A percentile compares a stretch with the other conserved stretches of the same genome.
These are phyloP conservation scores for Penicillium sp. DNA, from an alignment of 2,329 filamentous ascomycete species.

Conservation along the genomic window DNA sequence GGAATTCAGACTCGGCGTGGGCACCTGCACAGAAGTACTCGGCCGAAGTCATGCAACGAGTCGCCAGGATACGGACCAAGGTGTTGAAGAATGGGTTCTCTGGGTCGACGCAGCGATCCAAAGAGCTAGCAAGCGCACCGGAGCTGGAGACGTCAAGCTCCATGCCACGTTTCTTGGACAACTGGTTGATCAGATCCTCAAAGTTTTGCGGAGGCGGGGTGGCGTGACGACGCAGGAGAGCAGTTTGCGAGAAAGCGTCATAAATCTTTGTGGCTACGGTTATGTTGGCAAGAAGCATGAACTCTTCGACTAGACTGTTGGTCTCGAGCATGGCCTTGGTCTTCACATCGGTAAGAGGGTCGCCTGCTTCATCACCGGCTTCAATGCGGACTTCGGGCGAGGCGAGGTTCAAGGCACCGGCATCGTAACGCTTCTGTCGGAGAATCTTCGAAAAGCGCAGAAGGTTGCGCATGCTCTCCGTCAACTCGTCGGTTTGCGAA, in stretches of 20 bases:
- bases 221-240: constrained; percentile 87
- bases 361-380: constrained; percentile 90
- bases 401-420: constrained; percentile 90
- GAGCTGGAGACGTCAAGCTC: constrained; percentile 84
- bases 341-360: constrained; percentile 87
- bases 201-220: constrained; percentile 95
- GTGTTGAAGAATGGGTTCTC: constrained; percentile 97
- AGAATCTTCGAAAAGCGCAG: constrained; percentile 90
- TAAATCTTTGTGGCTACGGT: constrained; percentile 90
- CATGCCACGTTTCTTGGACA: constrained; percentile 81
- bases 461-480: constrained; percentile 82
- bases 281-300: constrained; percentile 98
- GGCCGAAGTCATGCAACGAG: constrained; percentile 97
- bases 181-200: constrained; percentile 87
- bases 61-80: constrained; percentile 93
- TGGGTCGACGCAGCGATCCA: constrained; percentile 80
- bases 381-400: constrained; percentile 98
- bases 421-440: constrained; percentile 93
- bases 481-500: constrained; percentile 86
- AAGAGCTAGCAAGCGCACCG: constrained; percentile 87
- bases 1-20: constrained; percentile 90
- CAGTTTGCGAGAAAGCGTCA: constrained; percentile 90
- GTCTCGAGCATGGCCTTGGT: constrained; percentile 93
- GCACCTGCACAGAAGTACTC: constrained; percentile 98
- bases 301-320: constrained; percentile 97